Conservation (phyloP, 2,329 filamentous ascomycete species). For the Dothideomycetes sp. region DNA sequence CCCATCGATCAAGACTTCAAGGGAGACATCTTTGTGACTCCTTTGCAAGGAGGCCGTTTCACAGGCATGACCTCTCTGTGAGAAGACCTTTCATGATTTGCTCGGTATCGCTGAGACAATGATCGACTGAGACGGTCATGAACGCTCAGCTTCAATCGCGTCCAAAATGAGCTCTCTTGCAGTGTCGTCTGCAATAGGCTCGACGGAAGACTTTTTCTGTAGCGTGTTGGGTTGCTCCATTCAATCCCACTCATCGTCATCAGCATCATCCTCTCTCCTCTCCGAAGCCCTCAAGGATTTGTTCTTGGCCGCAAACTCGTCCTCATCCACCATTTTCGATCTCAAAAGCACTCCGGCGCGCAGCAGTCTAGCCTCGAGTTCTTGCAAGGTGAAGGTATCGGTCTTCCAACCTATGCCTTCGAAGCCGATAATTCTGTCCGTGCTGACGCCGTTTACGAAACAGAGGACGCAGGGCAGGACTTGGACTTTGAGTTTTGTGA, state of each 20-base stretch:
- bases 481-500: conserved; percentile 48
- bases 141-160: too few relatives aligned
- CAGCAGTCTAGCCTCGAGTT: conserved; percentile 45
- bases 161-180: too few relatives aligned
- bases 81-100: too few relatives aligned
- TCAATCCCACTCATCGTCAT: conserved; percentile 47
- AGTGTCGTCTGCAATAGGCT: too few relatives aligned
- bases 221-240: too few relatives aligned
- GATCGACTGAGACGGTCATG: too few relatives aligned
- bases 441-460: conserved; percentile 46
- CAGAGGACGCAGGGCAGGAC: conserved; percentile 51
- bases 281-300: conserved; percentile 14
- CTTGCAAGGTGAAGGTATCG: conserved; percentile 46
- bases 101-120: too few relatives aligned
- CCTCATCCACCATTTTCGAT: conserved; percentile 41
- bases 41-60: too few relatives aligned
- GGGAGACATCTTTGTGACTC: too few relatives aligned
- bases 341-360: conserved; percentile 43
- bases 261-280: conserved; percentile 17
- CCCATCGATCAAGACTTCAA: too few relatives aligned
- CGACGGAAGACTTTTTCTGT: too few relatives aligned
- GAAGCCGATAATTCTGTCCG: conserved; percentile 50
- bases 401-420: conserved; percentile 46
- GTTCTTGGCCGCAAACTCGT: conserved; percentile 28
- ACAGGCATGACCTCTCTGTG: too few relatives aligned